Conservation (phyloP, 352 stramenopile genomes). For the Pythium rishiriense region DNA sequence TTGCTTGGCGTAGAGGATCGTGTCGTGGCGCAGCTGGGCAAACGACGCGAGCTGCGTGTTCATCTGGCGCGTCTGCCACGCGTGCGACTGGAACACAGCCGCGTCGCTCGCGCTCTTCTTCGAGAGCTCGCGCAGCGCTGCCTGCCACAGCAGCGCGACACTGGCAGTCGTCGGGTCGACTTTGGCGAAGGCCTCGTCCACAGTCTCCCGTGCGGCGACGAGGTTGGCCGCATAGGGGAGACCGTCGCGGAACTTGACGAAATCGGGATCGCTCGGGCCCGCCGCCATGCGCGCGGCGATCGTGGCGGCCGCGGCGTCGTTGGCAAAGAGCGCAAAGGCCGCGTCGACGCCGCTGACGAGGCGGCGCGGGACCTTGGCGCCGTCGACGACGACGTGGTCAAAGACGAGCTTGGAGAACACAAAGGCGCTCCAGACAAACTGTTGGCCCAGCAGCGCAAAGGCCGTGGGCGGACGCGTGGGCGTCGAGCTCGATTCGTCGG, state of each 20-base stretch:
- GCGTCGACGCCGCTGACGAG: constrained; percentile 22
- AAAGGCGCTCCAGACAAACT: constrained; percentile 34
- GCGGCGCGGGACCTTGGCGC: constrained; percentile 14
- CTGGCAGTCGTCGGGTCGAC: constrained; percentile 13
- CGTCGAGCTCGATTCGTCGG: too few relatives aligned
- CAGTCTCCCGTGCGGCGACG: constrained; percentile 7
- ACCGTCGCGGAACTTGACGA: constrained; percentile 25
- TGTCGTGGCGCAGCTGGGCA: constrained; percentile 25
- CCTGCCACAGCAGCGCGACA: constrained; percentile 19
- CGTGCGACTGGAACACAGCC: constrained; percentile 19
- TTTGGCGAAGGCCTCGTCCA: constrained; percentile 8
- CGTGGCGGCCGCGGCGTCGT: constrained; percentile 9
- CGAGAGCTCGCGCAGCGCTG: constrained; percentile 20
- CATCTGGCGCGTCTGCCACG: constrained; percentile 22
- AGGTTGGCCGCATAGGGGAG: constrained; percentile 23
- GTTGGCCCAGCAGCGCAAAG: constrained; percentile 22
- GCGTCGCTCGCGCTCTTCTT: not conserved
- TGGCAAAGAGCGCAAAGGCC: constrained; percentile 20
- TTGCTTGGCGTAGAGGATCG: too few relatives aligned
- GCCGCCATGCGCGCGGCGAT: constrained; percentile 19
- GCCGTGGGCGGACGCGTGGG: constrained; percentile 13
- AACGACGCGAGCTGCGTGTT: constrained; percentile 31
- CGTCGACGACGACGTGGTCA: constrained; percentile 16
- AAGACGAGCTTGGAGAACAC: constrained; percentile 29
- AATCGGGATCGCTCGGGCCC: not conserved